Conservation (phyloP, 1,139 yeast species). For the Ogataea hybrid region DNA sequence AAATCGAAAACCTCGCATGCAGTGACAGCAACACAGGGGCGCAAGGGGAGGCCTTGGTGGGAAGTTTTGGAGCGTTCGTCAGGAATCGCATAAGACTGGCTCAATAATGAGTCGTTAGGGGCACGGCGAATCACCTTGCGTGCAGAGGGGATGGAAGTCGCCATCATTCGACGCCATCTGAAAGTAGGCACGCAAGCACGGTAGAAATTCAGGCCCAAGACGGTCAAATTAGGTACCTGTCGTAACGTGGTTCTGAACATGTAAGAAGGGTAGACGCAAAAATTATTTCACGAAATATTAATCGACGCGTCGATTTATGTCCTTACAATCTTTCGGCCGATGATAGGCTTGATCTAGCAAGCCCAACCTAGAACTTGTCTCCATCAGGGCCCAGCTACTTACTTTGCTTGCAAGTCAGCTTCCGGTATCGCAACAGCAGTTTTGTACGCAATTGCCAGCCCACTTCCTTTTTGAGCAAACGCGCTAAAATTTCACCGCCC, state of each 20-base stretch:
- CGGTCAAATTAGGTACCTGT: too few species aligned
- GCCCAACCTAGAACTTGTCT: too few species aligned
- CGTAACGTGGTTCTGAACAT: too few species aligned
- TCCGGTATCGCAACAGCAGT: too few species aligned
- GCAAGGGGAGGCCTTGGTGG: conserved; percentile 29
- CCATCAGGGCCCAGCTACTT: too few species aligned
- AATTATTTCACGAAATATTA: neutral
- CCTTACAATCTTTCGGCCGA: too few species aligned
- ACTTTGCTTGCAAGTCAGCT: too few species aligned
- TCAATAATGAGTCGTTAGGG: conserved; percentile 16
- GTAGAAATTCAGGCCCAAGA: too few species aligned
- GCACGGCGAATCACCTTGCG: conserved; percentile 15
- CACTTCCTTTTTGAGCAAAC: neutral
- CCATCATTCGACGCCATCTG: neutral
- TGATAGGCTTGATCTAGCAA: too few species aligned
- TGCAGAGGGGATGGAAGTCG: neutral
- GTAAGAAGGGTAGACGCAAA: too few species aligned
- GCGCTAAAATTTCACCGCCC: neutral
- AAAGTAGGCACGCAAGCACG: too few species aligned
- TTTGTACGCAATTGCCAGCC: too few species aligned
- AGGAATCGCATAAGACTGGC: conserved; percentile 14
- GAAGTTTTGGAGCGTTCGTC: conserved; percentile 12
- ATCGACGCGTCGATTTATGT: neutral
- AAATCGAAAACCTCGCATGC: conserved; percentile 69
- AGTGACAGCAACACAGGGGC: conserved; percentile 62